phyloP scores from a whole-genome alignment of 257 asterid species.

The Ligustrum vulgare region DNA sequence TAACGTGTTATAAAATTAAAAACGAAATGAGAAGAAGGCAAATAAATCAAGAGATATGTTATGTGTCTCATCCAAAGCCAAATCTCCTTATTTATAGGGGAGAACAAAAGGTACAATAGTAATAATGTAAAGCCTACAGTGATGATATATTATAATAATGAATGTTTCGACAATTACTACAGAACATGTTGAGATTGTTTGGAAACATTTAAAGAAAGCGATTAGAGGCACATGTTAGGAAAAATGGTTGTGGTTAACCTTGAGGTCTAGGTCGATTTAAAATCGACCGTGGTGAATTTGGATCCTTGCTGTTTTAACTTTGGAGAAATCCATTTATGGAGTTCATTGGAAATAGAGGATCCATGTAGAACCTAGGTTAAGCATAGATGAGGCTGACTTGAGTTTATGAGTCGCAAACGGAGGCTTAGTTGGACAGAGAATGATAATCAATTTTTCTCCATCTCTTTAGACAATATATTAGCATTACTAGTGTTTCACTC shows the following conservation, averaged over 20 bases:
- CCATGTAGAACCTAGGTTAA: background rate
- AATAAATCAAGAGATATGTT: too few relatives aligned
- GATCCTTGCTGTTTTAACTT: background rate
- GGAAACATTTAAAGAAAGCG: background rate
- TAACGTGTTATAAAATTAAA: too few relatives aligned
- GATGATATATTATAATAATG: too few relatives aligned
- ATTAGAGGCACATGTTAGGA: background rate
- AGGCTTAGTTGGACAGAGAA: background rate
- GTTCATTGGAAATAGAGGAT: background rate
- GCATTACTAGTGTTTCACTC: background rate
- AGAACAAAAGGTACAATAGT: too few relatives aligned
- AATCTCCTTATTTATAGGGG: too few relatives aligned
- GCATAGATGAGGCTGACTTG: background rate
- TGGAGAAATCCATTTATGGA: background rate
- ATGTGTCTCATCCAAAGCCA: too few relatives aligned
- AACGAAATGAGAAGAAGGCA: too few relatives aligned
- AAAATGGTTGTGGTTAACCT: background rate
- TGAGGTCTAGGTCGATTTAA: background rate
- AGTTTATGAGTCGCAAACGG: background rate
- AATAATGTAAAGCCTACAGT: too few relatives aligned
- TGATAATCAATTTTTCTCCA: background rate
- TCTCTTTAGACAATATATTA: background rate
- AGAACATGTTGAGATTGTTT: background rate
- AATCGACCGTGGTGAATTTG: background rate
- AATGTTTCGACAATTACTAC: background rate